These are phyloP conservation scores for Grigorovia transvaalensis DNA, from an alignment of 805 yeast species.

Conservation along the genomic window DNA sequence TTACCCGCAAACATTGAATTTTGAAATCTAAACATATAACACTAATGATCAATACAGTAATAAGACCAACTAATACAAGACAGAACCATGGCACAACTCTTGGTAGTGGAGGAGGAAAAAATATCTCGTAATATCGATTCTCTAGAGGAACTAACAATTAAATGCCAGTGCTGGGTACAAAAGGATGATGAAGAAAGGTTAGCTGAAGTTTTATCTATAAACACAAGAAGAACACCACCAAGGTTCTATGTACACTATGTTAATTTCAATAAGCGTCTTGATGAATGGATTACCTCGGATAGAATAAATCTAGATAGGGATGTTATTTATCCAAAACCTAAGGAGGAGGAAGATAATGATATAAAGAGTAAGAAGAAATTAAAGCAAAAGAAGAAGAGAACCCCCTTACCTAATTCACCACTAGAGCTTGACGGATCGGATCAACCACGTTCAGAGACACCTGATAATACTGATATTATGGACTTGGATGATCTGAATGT, in stretches of 20 bases:
- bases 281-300: constrained; percentile 79
- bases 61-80: background rate
- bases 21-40: background rate
- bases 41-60: background rate
- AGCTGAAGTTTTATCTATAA: constrained; percentile 79
- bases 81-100: background rate
- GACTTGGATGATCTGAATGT: constrained; percentile 78
- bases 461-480: constrained; percentile 51
- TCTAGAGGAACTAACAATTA: constrained; percentile 49
- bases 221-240: constrained; percentile 61
- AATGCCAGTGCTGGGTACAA: constrained; percentile 71
- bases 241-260: constrained; percentile 89
- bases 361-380: constrained; percentile 28
- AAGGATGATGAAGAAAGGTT: constrained; percentile 72
- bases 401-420: constrained; percentile 4
- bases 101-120: constrained; percentile 17
- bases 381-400: constrained; percentile 24
- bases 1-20: constrained; percentile 2
- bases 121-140: constrained; percentile 21
- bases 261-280: constrained; percentile 90
- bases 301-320: constrained; percentile 65
- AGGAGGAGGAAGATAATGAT: constrained; percentile 36
- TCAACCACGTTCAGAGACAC: constrained; percentile 15
- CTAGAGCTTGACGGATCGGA: constrained; percentile 1
- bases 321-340: constrained; percentile 59